Evolutionary conservation across 768 basidiomycete species (phyloP), one percentile per base, ranked within the genome.

Genomic region (Pisolithus albus): DNA sequence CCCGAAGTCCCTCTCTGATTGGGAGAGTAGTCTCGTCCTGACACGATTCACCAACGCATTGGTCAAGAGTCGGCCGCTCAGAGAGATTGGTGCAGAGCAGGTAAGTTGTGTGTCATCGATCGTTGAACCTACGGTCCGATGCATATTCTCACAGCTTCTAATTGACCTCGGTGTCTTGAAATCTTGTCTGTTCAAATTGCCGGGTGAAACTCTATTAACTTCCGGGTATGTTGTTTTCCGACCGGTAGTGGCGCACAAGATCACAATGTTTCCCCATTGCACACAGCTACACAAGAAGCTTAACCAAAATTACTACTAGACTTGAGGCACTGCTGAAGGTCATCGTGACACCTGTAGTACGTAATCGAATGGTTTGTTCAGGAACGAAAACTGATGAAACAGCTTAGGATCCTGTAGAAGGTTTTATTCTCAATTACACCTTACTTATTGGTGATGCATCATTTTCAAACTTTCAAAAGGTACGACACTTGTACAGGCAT

Each of bases 391-490:
- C 26, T 15, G 23, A 43, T 15, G 23, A 43, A 10, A 24, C 23
- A 43, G 13, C 42, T 15, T 48, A 95, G 86, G 90, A 94, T 61
- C 93, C 95, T 15, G 74, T 90, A 1, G 92, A 95, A 65, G 91
- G 88, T 2, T 98, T 99, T 63, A 90, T 98, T 54, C 76, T 93
- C 50, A 97, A 97, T 62, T 99, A 98, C 63, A 93, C 91, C 7
- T 77, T 97, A 23, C 77, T 97, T 51, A 89, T 99, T 55, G 91
- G 91, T 21, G 95, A 97, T 68, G 85, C 88, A 5, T 94, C 93
- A 2, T 94, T 94, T 68, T 87, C 86, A 28, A 98, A 98, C 69
- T 99, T 99, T 74, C 96, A 98, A 74, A 99, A 99, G 82, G 92
- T 87, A 32, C 37, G 69, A 30, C n/a, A 43, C 24, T 19, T 11